phyloP scores from a whole-genome alignment of 1,139 yeast genomes.

The Yamadazyma membranifaciens region DNA sequence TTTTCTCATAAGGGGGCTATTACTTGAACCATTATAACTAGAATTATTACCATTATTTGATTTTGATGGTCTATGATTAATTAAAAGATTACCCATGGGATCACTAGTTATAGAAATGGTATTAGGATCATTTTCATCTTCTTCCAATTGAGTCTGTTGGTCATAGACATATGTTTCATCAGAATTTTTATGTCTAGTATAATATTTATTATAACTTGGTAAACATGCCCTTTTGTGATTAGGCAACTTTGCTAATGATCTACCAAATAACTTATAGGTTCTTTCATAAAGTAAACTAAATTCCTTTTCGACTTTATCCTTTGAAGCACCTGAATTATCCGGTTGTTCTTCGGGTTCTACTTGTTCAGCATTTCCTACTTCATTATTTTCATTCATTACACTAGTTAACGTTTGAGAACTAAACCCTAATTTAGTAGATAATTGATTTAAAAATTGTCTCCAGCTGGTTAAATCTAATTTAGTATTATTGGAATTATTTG shows the following conservation, averaged over 20 bases:
- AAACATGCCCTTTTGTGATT: conserved; percentile 40
- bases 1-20: conserved; percentile 9
- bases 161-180: conserved; percentile 18
- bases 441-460: conserved; percentile 35
- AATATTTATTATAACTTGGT: conserved; percentile 39
- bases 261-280: conserved; percentile 42
- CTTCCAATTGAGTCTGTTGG: conserved; percentile 27
- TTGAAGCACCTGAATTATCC: conserved; percentile 14
- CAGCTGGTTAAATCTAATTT: conserved; percentile 35
- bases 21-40: too few relatives aligned
- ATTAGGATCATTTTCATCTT: conserved; percentile 28
- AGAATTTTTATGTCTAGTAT: conserved; percentile 17
- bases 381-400: conserved; percentile 20
- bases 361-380: too few relatives aligned
- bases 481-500: conserved; percentile 17
- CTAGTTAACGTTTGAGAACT: conserved; percentile 31
- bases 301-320: conserved; percentile 33
- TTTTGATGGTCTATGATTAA: conserved; percentile 25
- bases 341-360: conserved; percentile 8
- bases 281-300: conserved; percentile 37
- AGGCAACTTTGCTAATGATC: conserved; percentile 39
- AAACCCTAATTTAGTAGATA: conserved; percentile 40
- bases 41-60: conserved; percentile 5
- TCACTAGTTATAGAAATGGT: conserved; percentile 42
- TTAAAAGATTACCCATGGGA: conserved; percentile 44